Evolutionary conservation across 495 filamentous ascomycete species (phyloP), one percentile per base, ranked within the genome.

Genomic region (Penicillium antarcticum): DNA sequence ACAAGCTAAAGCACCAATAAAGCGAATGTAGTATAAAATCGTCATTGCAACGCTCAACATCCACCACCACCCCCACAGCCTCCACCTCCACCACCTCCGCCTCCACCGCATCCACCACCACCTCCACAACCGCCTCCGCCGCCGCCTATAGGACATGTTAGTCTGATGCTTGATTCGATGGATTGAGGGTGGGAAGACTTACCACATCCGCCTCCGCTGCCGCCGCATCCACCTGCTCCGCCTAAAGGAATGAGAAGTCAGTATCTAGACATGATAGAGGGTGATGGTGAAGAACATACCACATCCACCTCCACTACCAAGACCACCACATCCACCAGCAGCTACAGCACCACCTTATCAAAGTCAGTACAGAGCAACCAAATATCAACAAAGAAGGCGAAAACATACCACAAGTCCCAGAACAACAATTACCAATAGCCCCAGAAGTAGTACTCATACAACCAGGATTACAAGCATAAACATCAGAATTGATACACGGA

Each of bases 391-490:
- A 7, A 29, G 26, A 37, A 1, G 10, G 12, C n/a, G 21, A 3
- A 16, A 4, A 48, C 51, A 36, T 55, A 58, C 73, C 70, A 58
- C 78, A 73, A 29, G 71, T 70, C 10, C 78, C 77, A 9, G 67
- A 60, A 33, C 66, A 72, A 56, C 78, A 79, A 44, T 73, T 76
- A 2, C 72, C 77, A 63, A 54, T 67, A 52, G 37, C 74, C 21
- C 60, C 79, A 42, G 37, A 44, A 13, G 61, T 55, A 21, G 65
- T 59, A 54, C 50, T 75, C 58, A 76, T 76, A 59, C 78, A 81
- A 19, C 55, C 55, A 4, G 75, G 78, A 45, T 80, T 72, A 12
- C 57, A 48, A 1, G 67, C 65, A 51, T 81, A 82, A 0, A 69
- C 58, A 26, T 60, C 68, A 1, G 57, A 52, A 37, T 66, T 62